Conservation (phyloP, 2,329 filamentous ascomycete genomes). For the Aspergillus sp. region DNA sequence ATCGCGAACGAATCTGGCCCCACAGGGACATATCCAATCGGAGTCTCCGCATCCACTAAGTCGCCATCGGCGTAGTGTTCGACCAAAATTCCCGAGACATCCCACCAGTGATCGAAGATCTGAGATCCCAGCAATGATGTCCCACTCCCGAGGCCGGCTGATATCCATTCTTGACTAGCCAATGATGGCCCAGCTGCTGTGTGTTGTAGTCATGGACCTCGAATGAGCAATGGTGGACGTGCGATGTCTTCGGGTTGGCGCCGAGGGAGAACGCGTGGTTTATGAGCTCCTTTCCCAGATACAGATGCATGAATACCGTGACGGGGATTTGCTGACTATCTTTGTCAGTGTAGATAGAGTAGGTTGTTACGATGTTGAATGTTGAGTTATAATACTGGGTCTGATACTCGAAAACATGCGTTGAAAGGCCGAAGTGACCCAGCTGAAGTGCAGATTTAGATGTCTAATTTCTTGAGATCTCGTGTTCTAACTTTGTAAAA, state of each 20-base stretch:
- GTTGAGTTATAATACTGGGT: no score
- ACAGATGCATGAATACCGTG: constrained; percentile 53
- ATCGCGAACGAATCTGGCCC: no score
- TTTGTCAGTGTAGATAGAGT: constrained; percentile 29
- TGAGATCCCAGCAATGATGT: no score
- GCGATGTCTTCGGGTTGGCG: constrained; percentile 24
- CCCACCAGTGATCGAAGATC: no score
- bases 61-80: no score
- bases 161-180: no score
- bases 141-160: no score
- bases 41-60: no score
- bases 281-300: constrained; percentile 47
- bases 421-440: constrained; percentile 33
- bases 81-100: no score
- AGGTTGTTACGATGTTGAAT: constrained; percentile 35
- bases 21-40: no score
- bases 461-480: background rate
- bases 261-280: constrained; percentile 57
- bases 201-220: constrained; percentile 57
- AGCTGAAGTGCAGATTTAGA: constrained; percentile 14
- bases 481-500: constrained; percentile 30
- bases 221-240: constrained; percentile 54
- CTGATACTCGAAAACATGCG: constrained; percentile 30
- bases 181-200: constrained; percentile 53
- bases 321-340: constrained; percentile 27